Conservation (phyloP, 2,329 filamentous ascomycete genomes). For the Colletotrichum filicis region DNA sequence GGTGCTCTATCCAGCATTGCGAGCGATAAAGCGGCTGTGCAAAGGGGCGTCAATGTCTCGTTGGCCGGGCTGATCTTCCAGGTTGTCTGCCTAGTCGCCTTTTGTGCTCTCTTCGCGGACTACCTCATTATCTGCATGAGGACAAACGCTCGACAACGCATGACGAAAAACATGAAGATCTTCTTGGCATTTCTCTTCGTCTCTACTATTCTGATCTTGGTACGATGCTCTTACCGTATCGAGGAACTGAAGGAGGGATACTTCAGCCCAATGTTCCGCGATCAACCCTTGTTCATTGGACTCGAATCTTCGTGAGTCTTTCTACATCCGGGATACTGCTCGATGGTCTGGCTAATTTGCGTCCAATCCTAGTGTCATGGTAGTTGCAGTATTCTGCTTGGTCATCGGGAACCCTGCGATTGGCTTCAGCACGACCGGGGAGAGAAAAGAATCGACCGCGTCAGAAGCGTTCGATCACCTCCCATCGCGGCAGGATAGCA, state of each 20-base stretch:
- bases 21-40: slow-evolving; percentile 34
- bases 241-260: slow-evolving; percentile 69
- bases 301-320: slow-evolving; percentile 50
- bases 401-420: slow-evolving; percentile 27
- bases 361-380: slow-evolving; percentile 9
- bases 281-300: slow-evolving; percentile 55
- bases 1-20: slow-evolving; percentile 54
- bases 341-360: background rate
- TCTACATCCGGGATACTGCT: accelerated
- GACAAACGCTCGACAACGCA: slow-evolving; percentile 41
- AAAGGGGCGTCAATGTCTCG: slow-evolving; percentile 58
- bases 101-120: slow-evolving; percentile 52
- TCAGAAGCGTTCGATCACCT: background rate
- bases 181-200: slow-evolving; percentile 62
- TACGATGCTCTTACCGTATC: slow-evolving; percentile 68
- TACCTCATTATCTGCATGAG: slow-evolving; percentile 48
- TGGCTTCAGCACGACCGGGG: background rate
- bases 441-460: background rate
- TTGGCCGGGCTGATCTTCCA: slow-evolving; percentile 64
- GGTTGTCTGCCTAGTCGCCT: slow-evolving; percentile 59
- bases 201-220: slow-evolving; percentile 65
- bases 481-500: background rate
- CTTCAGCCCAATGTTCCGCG: slow-evolving; percentile 56
- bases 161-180: slow-evolving; percentile 50
- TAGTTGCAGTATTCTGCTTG: slow-evolving; percentile 17